These are phyloP conservation scores for Chaetomium cochliodes DNA, from an alignment of 495 filamentous ascomycete genomes.

Conservation along the genomic window DNA sequence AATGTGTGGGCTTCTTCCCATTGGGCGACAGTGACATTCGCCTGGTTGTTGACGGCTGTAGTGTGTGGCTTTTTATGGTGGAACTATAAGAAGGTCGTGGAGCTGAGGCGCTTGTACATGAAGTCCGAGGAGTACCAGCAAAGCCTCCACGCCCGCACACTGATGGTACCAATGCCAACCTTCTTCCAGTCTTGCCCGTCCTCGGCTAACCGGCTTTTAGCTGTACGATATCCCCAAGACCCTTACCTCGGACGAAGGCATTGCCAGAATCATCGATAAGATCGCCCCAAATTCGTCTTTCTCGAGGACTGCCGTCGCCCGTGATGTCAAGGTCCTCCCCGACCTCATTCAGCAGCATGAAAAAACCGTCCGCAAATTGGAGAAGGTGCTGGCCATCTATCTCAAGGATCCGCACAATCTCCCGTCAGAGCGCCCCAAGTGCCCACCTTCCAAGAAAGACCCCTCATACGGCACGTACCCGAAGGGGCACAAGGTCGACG, in stretches of 20 bases:
- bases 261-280: constrained; percentile 73
- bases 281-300: constrained; percentile 72
- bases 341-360: constrained; percentile 81
- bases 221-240: constrained; percentile 80
- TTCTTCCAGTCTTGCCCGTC: neutral
- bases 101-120: constrained; percentile 75
- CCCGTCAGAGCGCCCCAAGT: constrained; percentile 73
- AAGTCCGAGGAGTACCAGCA: constrained; percentile 84
- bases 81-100: constrained; percentile 74
- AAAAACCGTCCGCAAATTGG: constrained; percentile 73
- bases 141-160: constrained; percentile 82
- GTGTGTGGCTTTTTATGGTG: constrained; percentile 82
- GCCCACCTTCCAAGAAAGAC: constrained; percentile 72
- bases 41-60: constrained; percentile 74
- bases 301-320: constrained; percentile 76
- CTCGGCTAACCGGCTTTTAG: constrained; percentile 42
- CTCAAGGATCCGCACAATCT: constrained; percentile 81
- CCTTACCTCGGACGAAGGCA: constrained; percentile 77
- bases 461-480: constrained; percentile 55
- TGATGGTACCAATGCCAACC: constrained; percentile 61
- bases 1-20: constrained; percentile 57
- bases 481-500: constrained; percentile 76
- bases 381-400: constrained; percentile 82
- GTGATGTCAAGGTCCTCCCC: constrained; percentile 87
- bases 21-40: constrained; percentile 81